Evolutionary conservation across 495 filamentous ascomycete genomes (phyloP), one percentile per base, ranked within the genome.

Genomic region (Podospora fimiseda): DNA sequence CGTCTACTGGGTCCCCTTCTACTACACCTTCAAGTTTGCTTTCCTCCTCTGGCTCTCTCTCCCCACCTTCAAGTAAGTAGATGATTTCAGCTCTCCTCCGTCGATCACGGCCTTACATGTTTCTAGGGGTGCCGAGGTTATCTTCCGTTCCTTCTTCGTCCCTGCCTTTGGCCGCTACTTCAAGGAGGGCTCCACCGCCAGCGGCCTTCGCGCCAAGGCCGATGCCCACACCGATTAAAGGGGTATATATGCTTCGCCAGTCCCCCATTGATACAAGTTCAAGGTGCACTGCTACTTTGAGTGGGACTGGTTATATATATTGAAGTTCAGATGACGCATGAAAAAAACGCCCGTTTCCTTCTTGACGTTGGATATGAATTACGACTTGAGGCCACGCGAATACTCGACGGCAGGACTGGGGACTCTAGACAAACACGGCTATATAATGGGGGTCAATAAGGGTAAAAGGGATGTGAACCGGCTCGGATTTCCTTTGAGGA

Each of bases 1-100:
- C 53, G 88, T 94, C 41, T 99, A 99, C 81, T 99, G 93, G 93
- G 92, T 99, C 79, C 93, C 93, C 64, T 99, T 99, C 81, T 99
- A 99, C 84, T 99, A 89, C 75, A 93, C 91, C 74, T 97, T 97
- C 86, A 99, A 99, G 79, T 95, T 99, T 67, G 80, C 90, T 64
- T 82, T 96, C 64, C 76, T 96, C 61, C 82, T 99, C 65, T 99
- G 94, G 94, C 88, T 97, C 74, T 85, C 91, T 59, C 88, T 99
- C 56, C 93, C 93, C 60, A 83, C 88, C 71, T 94, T 90, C 76
- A 76, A 75, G 93, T 97, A 84, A 67, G 85, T 78, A 41, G 22
- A 18, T 47, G 41, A 16, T 53, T 49, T 30, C 47, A 36, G 20
- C 37, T 20, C 8, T 19, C 9, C 15, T 8, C 8, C 19, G 7